Percentiles rank a stretch among this genome's conserved stretches.
phyloP scores from a whole-genome alignment of 2,329 filamentous ascomycete species.

The Alternaria brassicicola region DNA sequence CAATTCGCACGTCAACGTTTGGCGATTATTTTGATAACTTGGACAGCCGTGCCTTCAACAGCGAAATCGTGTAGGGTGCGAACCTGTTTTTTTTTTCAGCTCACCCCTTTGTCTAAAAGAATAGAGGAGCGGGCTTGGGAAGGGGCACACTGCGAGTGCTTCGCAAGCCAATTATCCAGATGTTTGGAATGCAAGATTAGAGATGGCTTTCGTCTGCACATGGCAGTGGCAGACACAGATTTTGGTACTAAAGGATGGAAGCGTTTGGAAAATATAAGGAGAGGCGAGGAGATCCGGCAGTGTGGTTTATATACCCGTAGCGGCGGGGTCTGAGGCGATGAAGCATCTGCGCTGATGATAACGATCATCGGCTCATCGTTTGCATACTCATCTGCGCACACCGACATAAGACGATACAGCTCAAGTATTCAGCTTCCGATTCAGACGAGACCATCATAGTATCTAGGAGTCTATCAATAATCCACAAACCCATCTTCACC shows the following conservation, averaged over 20 bases:
- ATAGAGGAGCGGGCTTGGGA: no score
- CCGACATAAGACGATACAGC: background rate
- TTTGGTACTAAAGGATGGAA: background rate
- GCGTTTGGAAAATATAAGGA: background rate
- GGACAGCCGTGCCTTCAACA: no score
- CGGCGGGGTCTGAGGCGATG: accelerated
- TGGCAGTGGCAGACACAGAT: background rate
- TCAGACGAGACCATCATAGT: background rate
- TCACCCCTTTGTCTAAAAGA: no score
- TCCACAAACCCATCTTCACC: background rate
- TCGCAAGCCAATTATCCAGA: no score
- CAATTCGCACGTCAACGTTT: background rate
- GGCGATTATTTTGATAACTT: no score
- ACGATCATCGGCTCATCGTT: background rate
- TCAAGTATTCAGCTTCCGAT: background rate
- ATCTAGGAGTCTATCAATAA: conserved; percentile 7
- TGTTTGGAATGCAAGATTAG: no score
- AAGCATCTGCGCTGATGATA: background rate
- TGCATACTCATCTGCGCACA: background rate
- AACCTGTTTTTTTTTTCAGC: no score
- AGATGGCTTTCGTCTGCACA: background rate
- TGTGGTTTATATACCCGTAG: background rate
- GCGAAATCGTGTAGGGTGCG: no score
- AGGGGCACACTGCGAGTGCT: no score
- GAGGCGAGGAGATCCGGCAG: background rate